These are phyloP conservation scores for Malania oleifera DNA, from an alignment of 164 flowering plant genomes.

Conservation along the genomic window DNA sequence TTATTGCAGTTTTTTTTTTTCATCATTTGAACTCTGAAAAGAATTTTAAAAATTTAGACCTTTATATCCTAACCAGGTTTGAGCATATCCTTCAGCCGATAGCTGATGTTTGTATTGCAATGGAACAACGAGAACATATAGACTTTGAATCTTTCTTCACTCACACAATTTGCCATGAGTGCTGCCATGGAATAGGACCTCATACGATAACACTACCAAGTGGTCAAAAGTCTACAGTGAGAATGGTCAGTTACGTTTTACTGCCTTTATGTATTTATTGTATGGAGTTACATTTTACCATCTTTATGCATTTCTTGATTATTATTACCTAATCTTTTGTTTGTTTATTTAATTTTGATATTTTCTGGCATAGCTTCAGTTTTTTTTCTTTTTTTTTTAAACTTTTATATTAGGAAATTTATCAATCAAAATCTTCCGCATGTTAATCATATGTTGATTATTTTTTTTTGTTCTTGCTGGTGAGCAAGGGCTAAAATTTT, in stretches of 20 bases:
- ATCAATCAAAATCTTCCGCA: no score
- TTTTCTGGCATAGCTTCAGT: neutral
- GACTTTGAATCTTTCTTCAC: slow-evolving; percentile 95
- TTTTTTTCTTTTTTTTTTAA: no score
- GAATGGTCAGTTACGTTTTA: slow-evolving; percentile 55
- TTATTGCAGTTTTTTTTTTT: neutral
- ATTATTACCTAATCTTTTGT: neutral
- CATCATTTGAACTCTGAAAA: neutral
- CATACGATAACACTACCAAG: slow-evolving; percentile 78
- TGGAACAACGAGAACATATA: slow-evolving; percentile 61
- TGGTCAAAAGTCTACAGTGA: slow-evolving; percentile 82
- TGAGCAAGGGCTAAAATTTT: no score
- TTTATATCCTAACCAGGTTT: slow-evolving; percentile 52
- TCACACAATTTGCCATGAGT: slow-evolving; percentile 93
- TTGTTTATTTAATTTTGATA: neutral
- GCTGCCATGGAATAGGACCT: slow-evolving; percentile 98
- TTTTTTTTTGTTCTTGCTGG: no score
- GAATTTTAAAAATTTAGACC: slow-evolving; percentile 3
- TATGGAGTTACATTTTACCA: neutral
- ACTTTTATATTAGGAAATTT: slow-evolving; percentile 9
- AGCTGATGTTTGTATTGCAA: slow-evolving; percentile 53
- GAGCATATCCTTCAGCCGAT: slow-evolving; percentile 85
- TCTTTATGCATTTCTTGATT: neutral
- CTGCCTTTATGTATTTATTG: no score
- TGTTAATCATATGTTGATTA: no score